Evolutionary conservation across 805 yeast genomes (phyloP).

Genomic region (Ogataea trehalophila): DNA sequence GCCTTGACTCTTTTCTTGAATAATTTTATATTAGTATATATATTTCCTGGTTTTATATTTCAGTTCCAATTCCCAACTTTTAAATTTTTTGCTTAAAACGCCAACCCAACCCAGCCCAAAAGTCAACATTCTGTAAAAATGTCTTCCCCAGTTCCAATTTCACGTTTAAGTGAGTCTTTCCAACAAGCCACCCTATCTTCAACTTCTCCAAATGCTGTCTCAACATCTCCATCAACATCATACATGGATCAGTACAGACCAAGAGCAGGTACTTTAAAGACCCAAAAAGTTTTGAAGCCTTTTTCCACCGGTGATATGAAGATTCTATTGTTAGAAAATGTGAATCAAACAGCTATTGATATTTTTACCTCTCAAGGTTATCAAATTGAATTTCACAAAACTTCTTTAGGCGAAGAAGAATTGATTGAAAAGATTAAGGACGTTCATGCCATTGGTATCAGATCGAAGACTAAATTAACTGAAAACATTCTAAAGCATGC

Average conservation of each 20-base stretch:
- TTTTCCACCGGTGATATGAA: slow-evolving; percentile 94
- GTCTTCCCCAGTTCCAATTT: slow-evolving; percentile 67
- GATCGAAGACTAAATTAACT: slow-evolving; percentile 92
- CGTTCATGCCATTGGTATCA: slow-evolving; percentile 96
- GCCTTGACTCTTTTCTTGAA: too few relatives aligned
- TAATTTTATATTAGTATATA: too few relatives aligned
- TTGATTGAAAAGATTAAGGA: slow-evolving; percentile 88
- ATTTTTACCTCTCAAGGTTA: slow-evolving; percentile 88
- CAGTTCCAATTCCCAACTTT: background rate
- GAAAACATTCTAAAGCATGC: slow-evolving; percentile 79
- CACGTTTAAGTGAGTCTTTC: slow-evolving; percentile 48
- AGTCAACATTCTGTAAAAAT: slow-evolving; percentile 26
- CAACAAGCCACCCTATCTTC: slow-evolving; percentile 40
- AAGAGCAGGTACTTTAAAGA: slow-evolving; percentile 38
- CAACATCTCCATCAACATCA: slow-evolving; percentile 74
- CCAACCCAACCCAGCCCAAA: too few relatives aligned
- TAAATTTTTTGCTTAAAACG: background rate
- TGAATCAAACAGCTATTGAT: slow-evolving; percentile 85
- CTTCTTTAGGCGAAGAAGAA: slow-evolving; percentile 87
- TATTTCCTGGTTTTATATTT: background rate
- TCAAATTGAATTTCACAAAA: slow-evolving; percentile 91
- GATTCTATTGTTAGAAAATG: slow-evolving; percentile 86
- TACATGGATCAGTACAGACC: slow-evolving; percentile 51
- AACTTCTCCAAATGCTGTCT: slow-evolving; percentile 64
- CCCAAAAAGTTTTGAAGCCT: slow-evolving; percentile 78